phyloP scores from a whole-genome alignment of 2,329 filamentous ascomycete genomes.

The Chaetomium globosum region DNA sequence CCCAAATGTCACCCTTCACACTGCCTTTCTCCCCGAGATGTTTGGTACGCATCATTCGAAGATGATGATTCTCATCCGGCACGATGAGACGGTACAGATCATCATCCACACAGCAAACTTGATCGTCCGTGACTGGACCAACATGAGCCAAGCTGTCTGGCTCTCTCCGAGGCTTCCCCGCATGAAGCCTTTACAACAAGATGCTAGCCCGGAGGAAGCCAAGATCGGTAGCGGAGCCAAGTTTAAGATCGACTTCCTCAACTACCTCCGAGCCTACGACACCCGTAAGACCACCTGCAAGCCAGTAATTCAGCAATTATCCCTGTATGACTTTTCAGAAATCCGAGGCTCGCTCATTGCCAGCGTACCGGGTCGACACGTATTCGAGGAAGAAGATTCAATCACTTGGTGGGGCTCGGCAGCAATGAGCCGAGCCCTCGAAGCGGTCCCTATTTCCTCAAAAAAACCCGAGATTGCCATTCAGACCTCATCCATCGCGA shows the following conservation, averaged over 20 bases:
- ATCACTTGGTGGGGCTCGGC: slow-evolving; percentile 75
- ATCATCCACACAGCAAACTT: slow-evolving; percentile 90
- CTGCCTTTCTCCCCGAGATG: slow-evolving; percentile 77
- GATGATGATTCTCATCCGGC: slow-evolving; percentile 80
- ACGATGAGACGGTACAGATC: slow-evolving; percentile 75
- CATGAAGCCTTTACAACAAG: slow-evolving; percentile 29
- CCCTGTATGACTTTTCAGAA: slow-evolving; percentile 67
- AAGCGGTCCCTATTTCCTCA: slow-evolving; percentile 52
- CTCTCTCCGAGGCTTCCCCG: slow-evolving; percentile 69
- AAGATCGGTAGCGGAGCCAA: slow-evolving; percentile 63
- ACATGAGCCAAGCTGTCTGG: slow-evolving; percentile 87
- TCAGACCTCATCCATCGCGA: slow-evolving; percentile 81
- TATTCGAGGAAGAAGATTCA: slow-evolving; percentile 49
- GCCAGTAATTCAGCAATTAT: slow-evolving; percentile 60
- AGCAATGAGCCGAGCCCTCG: slow-evolving; percentile 63
- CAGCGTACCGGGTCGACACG: slow-evolving; percentile 72
- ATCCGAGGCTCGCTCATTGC: slow-evolving; percentile 74
- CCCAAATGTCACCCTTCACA: slow-evolving; percentile 69
- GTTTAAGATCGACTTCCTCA: slow-evolving; percentile 76
- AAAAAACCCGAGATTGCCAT: slow-evolving; percentile 55
- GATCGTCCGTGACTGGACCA: slow-evolving; percentile 84
- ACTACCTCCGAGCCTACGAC: slow-evolving; percentile 73
- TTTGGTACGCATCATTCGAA: slow-evolving; percentile 87
- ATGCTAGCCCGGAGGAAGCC: slow-evolving; percentile 28
- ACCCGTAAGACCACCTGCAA: slow-evolving; percentile 53